Percentiles rank a stretch among this genome's conserved stretches.
These are phyloP conservation scores for Triadica sebifera DNA, from an alignment of 345 rosid species.

Conservation along the genomic window DNA sequence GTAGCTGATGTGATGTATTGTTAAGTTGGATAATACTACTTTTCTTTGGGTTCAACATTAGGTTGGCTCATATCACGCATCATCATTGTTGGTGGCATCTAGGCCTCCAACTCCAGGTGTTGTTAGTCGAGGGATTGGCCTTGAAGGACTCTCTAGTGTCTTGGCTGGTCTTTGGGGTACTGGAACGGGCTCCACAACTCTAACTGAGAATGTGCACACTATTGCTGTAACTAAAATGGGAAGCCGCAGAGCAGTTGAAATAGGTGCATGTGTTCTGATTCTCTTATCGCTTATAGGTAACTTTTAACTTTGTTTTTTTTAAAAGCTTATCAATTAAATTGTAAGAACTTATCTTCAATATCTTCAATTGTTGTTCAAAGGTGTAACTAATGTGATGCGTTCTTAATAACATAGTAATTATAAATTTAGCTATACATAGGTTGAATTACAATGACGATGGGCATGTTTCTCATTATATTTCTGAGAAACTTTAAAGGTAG, in stretches of 20 bases:
- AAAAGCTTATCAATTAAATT: background rate
- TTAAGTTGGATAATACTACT: slow-evolving; percentile 6
- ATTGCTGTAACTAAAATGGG: slow-evolving; percentile 98
- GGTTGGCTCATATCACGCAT: slow-evolving; percentile 97
- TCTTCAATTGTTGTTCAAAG: background rate
- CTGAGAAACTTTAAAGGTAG: too few species aligned
- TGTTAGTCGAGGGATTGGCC: slow-evolving; percentile 91
- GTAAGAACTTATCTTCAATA: background rate
- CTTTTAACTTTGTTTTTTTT: slow-evolving; percentile 20
- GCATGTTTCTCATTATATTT: too few species aligned
- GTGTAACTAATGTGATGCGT: background rate
- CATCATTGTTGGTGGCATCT: slow-evolving; percentile 83
- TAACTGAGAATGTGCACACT: slow-evolving; percentile 97
- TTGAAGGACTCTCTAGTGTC: slow-evolving; percentile 85
- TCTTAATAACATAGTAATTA: background rate
- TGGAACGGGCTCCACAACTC: slow-evolving; percentile 91
- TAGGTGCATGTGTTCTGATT: slow-evolving; percentile 76
- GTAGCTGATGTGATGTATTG: slow-evolving; percentile 1
- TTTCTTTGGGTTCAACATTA: slow-evolving; percentile 27
- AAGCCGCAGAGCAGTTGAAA: slow-evolving; percentile 87
- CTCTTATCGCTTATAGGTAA: slow-evolving; percentile 82
- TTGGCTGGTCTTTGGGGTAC: slow-evolving; percentile 99
- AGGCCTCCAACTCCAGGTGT: slow-evolving; percentile 93
- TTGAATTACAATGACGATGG: slow-evolving; percentile 1
- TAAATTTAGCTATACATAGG: background rate